Percentiles rank a stretch among this genome's conserved stretches.
Conservation (phyloP, 768 basidiomycete species). For the Trametes sanguinea region DNA sequence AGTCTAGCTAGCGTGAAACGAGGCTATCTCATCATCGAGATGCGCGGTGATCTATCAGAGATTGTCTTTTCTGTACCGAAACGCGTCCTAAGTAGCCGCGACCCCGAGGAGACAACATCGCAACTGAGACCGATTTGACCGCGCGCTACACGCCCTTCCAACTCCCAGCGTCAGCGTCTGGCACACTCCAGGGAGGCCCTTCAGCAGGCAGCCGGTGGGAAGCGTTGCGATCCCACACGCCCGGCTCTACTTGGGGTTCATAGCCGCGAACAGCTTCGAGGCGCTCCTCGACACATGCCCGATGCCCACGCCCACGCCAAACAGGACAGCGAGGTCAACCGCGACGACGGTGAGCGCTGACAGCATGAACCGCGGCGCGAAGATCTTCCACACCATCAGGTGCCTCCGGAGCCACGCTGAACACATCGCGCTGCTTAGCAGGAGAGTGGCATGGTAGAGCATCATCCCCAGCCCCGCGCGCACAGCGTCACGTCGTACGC, state of each 20-base stretch:
- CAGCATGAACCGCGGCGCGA: conserved; percentile 92
- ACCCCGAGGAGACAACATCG: no score
- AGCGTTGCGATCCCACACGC: no score
- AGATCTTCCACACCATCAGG: conserved; percentile 99
- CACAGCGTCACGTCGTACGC: conserved; percentile 42
- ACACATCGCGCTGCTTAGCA: conserved; percentile 70
- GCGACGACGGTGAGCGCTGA: conserved; percentile 65
- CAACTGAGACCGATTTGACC: no score
- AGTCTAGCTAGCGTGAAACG: conserved; percentile 13
- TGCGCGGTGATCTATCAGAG: not conserved
- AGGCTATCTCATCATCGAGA: conserved; percentile 9
- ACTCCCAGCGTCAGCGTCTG: not conserved
- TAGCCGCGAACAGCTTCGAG: conserved; percentile 30
- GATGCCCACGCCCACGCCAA: conserved; percentile 64
- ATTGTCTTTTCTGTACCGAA: not conserved
- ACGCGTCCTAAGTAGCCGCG: no score
- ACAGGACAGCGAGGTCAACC: conserved; percentile 67
- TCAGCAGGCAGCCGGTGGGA: no score
- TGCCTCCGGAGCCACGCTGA: conserved; percentile 80
- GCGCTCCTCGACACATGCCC: conserved; percentile 39
- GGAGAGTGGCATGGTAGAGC: conserved; percentile 64
- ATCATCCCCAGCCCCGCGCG: conserved; percentile 65
- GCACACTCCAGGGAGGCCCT: not conserved
- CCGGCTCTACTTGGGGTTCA: conserved; percentile 14
- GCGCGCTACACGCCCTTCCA: not conserved